Base-by-base conservation (phyloP, 2,329 filamentous ascomycete species). In the Paraphoma sp. region DNA sequence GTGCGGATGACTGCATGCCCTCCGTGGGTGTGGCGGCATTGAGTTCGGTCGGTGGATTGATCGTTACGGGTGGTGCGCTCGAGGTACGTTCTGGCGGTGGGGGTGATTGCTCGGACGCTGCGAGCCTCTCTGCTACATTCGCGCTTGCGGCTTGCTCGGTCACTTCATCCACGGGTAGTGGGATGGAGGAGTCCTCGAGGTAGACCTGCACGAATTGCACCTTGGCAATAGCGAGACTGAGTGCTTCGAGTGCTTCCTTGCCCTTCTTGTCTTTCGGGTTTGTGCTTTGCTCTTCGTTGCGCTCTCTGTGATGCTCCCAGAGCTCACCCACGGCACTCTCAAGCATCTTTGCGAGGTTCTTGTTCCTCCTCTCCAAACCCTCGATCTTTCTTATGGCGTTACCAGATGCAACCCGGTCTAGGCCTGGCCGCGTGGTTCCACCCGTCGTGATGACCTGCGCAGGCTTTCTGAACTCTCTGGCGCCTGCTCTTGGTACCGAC, bases 291-390 rank as follows among this genome's bases (percentile, higher is more conserved):
- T 65, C 63, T 45, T 75, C 77, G 58, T 82, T 83, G 33, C 85
- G 82, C 55, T 74, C 80, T 38, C 81, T 79, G 38, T 88, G 87
- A 48, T 88, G 78, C 1, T 82, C 79, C 78, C 86, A 88, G 1
- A 94, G 81, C 46, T 85, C 85, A 1, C 81, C 77, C 18, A 92
- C 83, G 1, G 88, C 87, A 59, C 87, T 85, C 51, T 89, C 86
- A 9, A 94, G 82, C 82, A 93, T 86, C 30, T 80, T 78, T 1
- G 89, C 88, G 16, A 94, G 76, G 56, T 87, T 84, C 62, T 81
- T 82, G 64, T 92, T 93, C 45, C 90, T 84, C 49, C 77, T 79
- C 66, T 92, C 88, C 59, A 92, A 77, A 6, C 61, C 65, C 51
- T 69, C 70, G n/a, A 76, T 64, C 51, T 69, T 76, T 53, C 60